Evolutionary conservation across 306 rosid species (phyloP), one percentile per base, ranked within the genome.

Genomic region (Quercus gilva): DNA sequence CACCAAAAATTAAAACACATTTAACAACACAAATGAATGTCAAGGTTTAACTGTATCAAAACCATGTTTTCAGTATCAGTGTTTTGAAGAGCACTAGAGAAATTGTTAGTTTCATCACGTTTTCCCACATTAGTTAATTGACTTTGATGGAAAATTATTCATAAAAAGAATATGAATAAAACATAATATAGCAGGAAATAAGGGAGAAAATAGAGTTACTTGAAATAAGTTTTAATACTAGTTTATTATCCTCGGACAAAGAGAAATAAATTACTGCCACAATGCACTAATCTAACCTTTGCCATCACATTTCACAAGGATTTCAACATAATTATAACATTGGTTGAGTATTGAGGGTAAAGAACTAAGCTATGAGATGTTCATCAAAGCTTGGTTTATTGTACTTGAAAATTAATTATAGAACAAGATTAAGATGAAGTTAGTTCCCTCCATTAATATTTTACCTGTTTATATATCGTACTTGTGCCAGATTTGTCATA

Each of bases 381-480:
- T 60, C 52, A 10, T 12, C 45, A 19, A 33, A 33, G 26, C 35
- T n/a, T n/a, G 21, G 35, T 68, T 19, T 4, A 9, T 68, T 9
- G 1, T 3, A 8, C 14, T 9, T 33, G 17, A 68, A 35, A 37
- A 68, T 33, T 33, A 28, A 35, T 18, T 68, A 33, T 68, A 61
- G 43, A 53, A 14, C 11, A 52, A 77, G 43, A 45, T 29, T 55
- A 18, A 9, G 29, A 65, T 33, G 52, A 68, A 57, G 55, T 71
- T 15, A 43, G 37, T 68, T 63, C 58, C 76, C 17, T 74, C 35
- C n/a, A 69, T 29, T 13, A 52, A 74, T 55, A 61, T 52, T 78
- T 45, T 79, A 90, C 98, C 97, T 91, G 98, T 82, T 94, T 91
- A 78, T 86, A 90, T 77, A 91, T 85, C 17, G 98, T 90, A 80